Evolutionary conservation across 1,284 basidiomycete species (phyloP).

Genomic region (Coniferiporia sulphurascens): DNA sequence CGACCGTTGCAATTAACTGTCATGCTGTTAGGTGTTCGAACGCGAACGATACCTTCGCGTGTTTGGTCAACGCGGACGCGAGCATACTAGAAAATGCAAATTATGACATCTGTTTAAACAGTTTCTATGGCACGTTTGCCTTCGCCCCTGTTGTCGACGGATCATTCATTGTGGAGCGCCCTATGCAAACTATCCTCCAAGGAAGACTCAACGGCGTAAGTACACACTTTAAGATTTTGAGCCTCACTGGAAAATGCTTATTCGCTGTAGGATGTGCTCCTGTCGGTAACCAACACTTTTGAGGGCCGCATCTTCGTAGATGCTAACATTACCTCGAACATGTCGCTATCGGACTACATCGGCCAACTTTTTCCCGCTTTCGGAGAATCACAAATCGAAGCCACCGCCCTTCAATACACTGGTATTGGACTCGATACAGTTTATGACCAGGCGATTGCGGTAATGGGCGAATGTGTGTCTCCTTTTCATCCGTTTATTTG

Average conservation of each 20-base stretch:
- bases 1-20: background rate
- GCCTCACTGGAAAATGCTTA: background rate
- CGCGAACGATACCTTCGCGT: slow-evolving; percentile 30
- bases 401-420: slow-evolving; percentile 28
- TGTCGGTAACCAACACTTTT: slow-evolving; percentile 34
- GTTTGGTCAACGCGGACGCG: slow-evolving; percentile 31
- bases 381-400: slow-evolving; percentile 22
- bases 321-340: slow-evolving; percentile 24
- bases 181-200: slow-evolving; percentile 31
- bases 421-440: slow-evolving; percentile 19
- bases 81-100: slow-evolving; percentile 33
- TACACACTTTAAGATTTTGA: background rate
- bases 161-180: slow-evolving; percentile 38
- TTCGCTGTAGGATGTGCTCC: slow-evolving; percentile 29
- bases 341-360: slow-evolving; percentile 30
- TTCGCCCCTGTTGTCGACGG: slow-evolving; percentile 44
- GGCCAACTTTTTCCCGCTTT: slow-evolving; percentile 36
- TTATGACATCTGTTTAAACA: slow-evolving; percentile 28
- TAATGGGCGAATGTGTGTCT: slow-evolving; percentile 39
- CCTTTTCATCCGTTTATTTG: too few relatives aligned
- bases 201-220: slow-evolving; percentile 18
- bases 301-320: slow-evolving; percentile 39
- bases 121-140: slow-evolving; percentile 38
- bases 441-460: slow-evolving; percentile 31
- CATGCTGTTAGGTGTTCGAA: slow-evolving; percentile 31